phyloP scores from a whole-genome alignment of 2,329 filamentous ascomycete species.

The Capronia coronata region DNA sequence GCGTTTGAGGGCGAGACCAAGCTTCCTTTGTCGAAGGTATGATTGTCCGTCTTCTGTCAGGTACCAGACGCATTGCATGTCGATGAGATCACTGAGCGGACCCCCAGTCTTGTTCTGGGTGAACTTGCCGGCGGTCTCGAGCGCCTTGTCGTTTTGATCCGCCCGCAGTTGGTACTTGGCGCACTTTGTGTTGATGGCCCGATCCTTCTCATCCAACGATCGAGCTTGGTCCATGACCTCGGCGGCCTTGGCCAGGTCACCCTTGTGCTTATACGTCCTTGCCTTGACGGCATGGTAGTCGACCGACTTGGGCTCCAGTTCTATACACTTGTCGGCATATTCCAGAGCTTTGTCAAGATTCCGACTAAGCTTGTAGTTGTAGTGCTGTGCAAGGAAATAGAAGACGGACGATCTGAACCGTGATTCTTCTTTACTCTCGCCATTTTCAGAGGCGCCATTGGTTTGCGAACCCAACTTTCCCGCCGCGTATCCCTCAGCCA shows the following conservation, averaged over 20 bases:
- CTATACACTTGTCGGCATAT: conserved; percentile 76
- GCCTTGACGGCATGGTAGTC: conserved; percentile 95
- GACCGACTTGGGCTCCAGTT: conserved; percentile 70
- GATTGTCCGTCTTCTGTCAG: conserved; percentile 91
- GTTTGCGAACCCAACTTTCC: conserved; percentile 44
- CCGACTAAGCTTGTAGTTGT: conserved; percentile 84
- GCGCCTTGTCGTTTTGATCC: conserved; percentile 76
- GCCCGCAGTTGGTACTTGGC: conserved; percentile 95
- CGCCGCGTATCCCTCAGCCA: conserved; percentile 72
- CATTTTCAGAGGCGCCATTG: conserved; percentile 45
- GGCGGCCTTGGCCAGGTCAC: conserved; percentile 70
- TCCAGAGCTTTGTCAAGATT: conserved; percentile 74
- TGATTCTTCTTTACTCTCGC: conserved; percentile 47
- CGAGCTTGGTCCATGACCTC: conserved; percentile 85
- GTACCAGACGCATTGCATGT: conserved; percentile 99
- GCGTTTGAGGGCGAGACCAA: conserved; percentile 82
- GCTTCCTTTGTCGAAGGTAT: conserved; percentile 72
- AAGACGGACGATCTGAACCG: conserved; percentile 70
- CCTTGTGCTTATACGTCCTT: conserved; percentile 85
- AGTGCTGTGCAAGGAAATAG: conserved; percentile 94
- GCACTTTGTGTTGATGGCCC: conserved; percentile 97
- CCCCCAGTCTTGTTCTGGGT: conserved; percentile 89
- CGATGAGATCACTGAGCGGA: conserved; percentile 80
- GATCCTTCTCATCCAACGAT: conserved; percentile 77
- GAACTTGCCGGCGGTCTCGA: conserved; percentile 88